phyloP scores from a whole-genome alignment of 805 yeast species.

The Grigorovia yakushimaensis region DNA sequence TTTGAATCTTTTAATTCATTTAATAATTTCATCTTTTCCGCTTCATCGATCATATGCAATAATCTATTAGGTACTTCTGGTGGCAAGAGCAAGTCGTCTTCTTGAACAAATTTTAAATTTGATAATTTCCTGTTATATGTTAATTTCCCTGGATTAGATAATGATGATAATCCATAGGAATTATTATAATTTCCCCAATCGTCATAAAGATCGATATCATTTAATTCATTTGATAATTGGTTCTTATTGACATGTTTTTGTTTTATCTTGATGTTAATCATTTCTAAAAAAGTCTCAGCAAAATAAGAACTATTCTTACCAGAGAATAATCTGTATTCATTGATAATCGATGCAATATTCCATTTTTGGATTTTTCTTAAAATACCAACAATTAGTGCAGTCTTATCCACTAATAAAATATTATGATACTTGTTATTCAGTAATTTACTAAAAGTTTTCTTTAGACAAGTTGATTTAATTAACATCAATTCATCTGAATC shows the following conservation, averaged over 20 bases:
- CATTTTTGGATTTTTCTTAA: slow-evolving; percentile 78
- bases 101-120: slow-evolving; percentile 16
- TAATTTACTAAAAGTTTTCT: slow-evolving; percentile 54
- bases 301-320: slow-evolving; percentile 66
- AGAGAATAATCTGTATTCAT: slow-evolving; percentile 72
- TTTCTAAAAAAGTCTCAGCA: slow-evolving; percentile 74
- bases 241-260: slow-evolving; percentile 13
- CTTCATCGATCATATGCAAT: slow-evolving; percentile 17
- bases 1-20: neutral
- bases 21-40: slow-evolving; percentile 7
- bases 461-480: slow-evolving; percentile 54
- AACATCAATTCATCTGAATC: slow-evolving; percentile 65
- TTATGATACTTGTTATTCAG: slow-evolving; percentile 58
- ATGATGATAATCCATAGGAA: neutral
- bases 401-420: slow-evolving; percentile 65
- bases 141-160: neutral
- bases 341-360: slow-evolving; percentile 75
- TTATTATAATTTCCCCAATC: neutral
- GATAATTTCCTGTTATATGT: slow-evolving; percentile 7
- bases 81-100: slow-evolving; percentile 20
- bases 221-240: neutral
- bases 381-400: slow-evolving; percentile 71
- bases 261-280: slow-evolving; percentile 38
- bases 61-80: slow-evolving; percentile 23
- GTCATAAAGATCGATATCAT: neutral